Base-by-base conservation (phyloP, 108 stramenopile species). In the Cyclotella atomus region DNA sequence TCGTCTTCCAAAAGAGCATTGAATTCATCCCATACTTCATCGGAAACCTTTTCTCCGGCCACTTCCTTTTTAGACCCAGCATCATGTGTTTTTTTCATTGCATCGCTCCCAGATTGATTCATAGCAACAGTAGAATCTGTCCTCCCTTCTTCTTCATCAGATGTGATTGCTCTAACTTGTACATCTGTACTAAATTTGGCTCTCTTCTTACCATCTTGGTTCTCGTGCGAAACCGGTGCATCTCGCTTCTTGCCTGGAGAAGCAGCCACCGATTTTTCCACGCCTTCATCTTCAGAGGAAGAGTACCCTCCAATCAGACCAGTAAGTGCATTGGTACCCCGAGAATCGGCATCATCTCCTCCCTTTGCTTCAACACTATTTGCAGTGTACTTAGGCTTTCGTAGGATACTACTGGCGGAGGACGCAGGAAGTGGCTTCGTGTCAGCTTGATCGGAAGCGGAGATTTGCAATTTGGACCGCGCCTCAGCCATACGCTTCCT, bases 1-100 rank as follows among this genome's bases (percentile, higher is more conserved):
- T 70, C 70, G 35, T 55, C 77, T 9, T 59, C 77, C 5, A 77
- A 24, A 1, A 77, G 69, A 21, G 62, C 77, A 50, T 70, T 70
- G 53, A 77, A 77, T 24, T 77, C 77, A 36, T 77, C 63, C 77
- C 77, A 77, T 6, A 76, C 76, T 32, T 69, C 68, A 12, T 76
- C 61, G 3, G 76, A 69, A 34, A 77, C 41, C 7, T 19, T 44
- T 27, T 44, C 61, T 47, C 25, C 15, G 17, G 41, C 1, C 21
- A 23, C 7, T 1, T n/a, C n/a, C n/a, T n/a, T n/a, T n/a, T n/a
- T n/a, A n/a, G n/a, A n/a, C n/a, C n/a, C n/a, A n/a, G n/a, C n/a
- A n/a, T n/a, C n/a, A n/a, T n/a, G n/a, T n/a, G n/a, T n/a, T n/a
- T n/a, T n/a, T n/a, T n/a, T n/a, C n/a, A n/a, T n/a, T n/a, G n/a